Evolutionary conservation across 495 filamentous ascomycete genomes (phyloP), one percentile per base, ranked within the genome.

Genomic region (Penicillium mononematosum): DNA sequence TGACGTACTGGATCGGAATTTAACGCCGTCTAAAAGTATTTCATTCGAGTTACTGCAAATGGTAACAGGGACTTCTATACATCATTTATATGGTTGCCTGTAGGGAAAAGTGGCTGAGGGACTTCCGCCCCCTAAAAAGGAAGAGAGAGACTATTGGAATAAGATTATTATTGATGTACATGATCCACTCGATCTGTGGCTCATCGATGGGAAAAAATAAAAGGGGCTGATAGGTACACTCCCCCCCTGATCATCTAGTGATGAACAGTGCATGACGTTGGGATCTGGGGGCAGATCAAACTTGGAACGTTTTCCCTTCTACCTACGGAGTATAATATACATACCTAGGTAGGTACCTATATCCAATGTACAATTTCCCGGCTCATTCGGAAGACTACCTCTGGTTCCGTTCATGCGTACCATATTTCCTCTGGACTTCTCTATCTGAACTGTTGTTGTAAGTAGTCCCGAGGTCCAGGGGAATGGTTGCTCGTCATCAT

Each of bases 181-280:
- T 9, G 50, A 41, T 41, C 43, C 56, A 51, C 27, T 39, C 20
- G 44, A 25, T 44, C 45, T 48, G 45, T 41, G 34, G 50, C 49
- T 45, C 38, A 24, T 39, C n/a, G 36, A 11, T 8, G 16, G n/a
- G 9, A n/a, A n/a, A 5, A n/a, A 36, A 24, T 17, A 58, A 56
- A 48, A 34, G 51, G 60, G 56, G 50, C 20, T 25, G 7, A 29
- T 25, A 42, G 36, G 16, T 20, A 29, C 41, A 6, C 19, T 6
- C n/a, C 20, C 56, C 22, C 46, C 60, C 56, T 59, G 60, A 62
- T 59, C 54, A 38, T 39, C 19, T 12, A 54, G 51, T 50, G 52
- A 58, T 63, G 54, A 55, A 45, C 36, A 50, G 8, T 49, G 48
- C 54, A 63, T 63, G 60, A 63, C 60, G 60, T 64, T 52, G 57